Percentiles rank a stretch among this genome's conserved stretches.
phyloP scores from a whole-genome alignment of 345 rosid genomes.

The Eucalyptus sideroxylon region DNA sequence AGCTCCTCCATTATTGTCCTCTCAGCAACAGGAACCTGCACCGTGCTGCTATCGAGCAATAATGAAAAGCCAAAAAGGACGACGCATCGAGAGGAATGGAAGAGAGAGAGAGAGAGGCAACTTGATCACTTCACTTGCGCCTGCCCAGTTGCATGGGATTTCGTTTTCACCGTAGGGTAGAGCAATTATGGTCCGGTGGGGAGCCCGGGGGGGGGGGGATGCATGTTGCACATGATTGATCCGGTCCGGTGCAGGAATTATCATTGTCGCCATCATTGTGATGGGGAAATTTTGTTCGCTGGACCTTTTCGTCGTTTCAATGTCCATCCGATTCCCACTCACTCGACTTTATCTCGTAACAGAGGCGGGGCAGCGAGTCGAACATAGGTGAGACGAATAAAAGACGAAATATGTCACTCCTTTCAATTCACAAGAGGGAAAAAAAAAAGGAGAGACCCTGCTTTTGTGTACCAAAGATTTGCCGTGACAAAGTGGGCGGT shows the following conservation, averaged over 20 bases:
- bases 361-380: background rate
- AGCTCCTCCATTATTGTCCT: background rate
- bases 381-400: background rate
- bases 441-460: background rate
- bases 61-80: background rate
- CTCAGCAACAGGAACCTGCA: background rate
- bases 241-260: background rate
- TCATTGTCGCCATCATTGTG: background rate
- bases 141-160: background rate
- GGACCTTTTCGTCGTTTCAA: background rate
- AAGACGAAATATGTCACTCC: background rate
- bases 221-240: background rate
- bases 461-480: background rate
- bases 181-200: background rate
- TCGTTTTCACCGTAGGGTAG: background rate
- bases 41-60: background rate
- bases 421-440: background rate
- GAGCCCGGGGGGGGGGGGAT: background rate
- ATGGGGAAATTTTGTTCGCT: background rate
- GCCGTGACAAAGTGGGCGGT: background rate
- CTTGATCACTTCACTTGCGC: background rate
- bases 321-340: background rate
- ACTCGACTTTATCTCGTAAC: background rate
- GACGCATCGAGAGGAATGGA: background rate
- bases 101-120: background rate